Evolutionary conservation across 768 basidiomycete species (phyloP), one percentile per base, ranked within the genome.

Genomic region (Austroboletus eburneus): DNA sequence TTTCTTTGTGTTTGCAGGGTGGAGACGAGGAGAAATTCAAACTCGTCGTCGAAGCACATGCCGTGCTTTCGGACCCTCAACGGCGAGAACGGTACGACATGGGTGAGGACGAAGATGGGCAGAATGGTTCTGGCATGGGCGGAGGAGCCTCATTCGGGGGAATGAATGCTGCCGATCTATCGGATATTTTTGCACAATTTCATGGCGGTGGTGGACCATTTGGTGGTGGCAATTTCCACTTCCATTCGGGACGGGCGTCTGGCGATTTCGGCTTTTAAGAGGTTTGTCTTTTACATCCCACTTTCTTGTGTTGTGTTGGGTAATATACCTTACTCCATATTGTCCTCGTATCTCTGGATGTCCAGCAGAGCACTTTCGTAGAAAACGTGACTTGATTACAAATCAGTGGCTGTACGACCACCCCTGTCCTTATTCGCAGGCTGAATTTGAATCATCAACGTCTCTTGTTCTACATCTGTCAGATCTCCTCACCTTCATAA

Each of bases 1-100:
- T 35, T 39, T 18, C 27, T 22, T 24, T 16, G 14, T 42, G 20
- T 46, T 60, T n/a, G 29, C 50, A 90, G 83, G 92, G 94, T 22
- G 94, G 94, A 23, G 90, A 92, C 62, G 93, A 95, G 57, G 95
- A 96, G 61, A 87, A 90, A 57, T 98, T 98, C 79, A 96, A 97
- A 67, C 76, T 91, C 18, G 83, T 91, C 24, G 80, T 74, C 1
- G 91, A 92, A 65, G 88, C 90, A 3, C 76, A 93, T 51, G 77
- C 80, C 8, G 85, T 93, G 4, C 80, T 93, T 3, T 90, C 87
- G 0, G 91, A 93, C 55, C 76, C 88, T 1, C 72, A 70, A 10
- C 72, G 83, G 36, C 76, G 89, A 34, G 74, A 83, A 55, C 78
- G 89, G 33, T 91, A 91, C 55, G 89, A 91, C 63, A 58, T 80